Percentiles rank a stretch among this genome's conserved stretches.
Conservation (phyloP, 176 grass and related monocot species). For the Avena insularis region DNA sequence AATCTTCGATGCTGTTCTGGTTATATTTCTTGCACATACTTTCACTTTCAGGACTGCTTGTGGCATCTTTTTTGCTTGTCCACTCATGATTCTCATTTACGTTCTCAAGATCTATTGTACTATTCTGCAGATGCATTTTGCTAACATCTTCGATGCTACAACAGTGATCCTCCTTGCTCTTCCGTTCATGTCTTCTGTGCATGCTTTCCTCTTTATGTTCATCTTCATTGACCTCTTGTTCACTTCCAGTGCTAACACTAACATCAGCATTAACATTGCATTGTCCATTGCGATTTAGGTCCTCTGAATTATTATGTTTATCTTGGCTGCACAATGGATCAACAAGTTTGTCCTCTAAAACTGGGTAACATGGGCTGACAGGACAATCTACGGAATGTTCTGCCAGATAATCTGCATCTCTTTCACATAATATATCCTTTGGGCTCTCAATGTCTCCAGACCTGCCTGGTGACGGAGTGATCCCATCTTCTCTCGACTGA, state of each 20-base stretch:
- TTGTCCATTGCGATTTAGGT: constrained; percentile 34
- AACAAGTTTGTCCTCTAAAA: constrained; percentile 56
- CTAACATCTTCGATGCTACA: constrained; percentile 41
- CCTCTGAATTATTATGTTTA: constrained; percentile 23
- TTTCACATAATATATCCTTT: constrained; percentile 62
- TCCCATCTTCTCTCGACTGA: constrained; percentile 46
- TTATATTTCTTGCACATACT: constrained; percentile 34
- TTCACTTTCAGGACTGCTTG: constrained; percentile 36
- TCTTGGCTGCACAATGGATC: constrained; percentile 56
- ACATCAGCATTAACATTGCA: constrained; percentile 33
- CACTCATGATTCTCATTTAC: constrained; percentile 46
- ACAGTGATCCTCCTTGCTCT: constrained; percentile 39
- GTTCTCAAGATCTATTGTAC: constrained; percentile 34
- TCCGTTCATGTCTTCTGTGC: constrained; percentile 36
- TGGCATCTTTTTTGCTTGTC: constrained; percentile 40
- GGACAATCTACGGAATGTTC: constrained; percentile 41
- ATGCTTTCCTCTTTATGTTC: constrained; percentile 54
- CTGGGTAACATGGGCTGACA: constrained; percentile 40
- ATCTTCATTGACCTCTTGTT: constrained; percentile 26
- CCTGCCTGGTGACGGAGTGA: constrained; percentile 44
- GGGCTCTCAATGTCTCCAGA: constrained; percentile 55
- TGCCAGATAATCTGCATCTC: constrained; percentile 36
- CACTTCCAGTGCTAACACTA: constrained; percentile 17
- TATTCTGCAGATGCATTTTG: constrained; percentile 19
- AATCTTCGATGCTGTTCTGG: constrained; percentile 29